These are phyloP conservation scores for Wallacemonas sp. DNA, from an alignment of 208 protist species.

Conservation along the genomic window DNA sequence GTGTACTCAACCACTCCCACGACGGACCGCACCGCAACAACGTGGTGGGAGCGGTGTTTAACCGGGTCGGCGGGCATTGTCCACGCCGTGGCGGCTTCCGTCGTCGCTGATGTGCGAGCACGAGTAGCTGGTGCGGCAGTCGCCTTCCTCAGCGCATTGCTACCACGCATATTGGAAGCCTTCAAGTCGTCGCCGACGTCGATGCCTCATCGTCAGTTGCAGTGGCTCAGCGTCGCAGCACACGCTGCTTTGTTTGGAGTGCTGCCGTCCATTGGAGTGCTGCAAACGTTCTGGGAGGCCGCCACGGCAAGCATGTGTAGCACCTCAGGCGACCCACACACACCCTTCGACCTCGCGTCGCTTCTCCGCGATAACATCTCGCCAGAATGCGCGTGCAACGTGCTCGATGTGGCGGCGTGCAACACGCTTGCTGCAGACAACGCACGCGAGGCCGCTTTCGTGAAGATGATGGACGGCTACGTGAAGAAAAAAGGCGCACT, in stretches of 20 bases:
- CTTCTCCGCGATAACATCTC: slow-evolving; percentile 6
- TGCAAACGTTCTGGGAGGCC: background rate
- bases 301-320: too few relatives aligned
- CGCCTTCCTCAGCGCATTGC: background rate
- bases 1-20: background rate
- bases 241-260: background rate
- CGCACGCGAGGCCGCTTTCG: slow-evolving; percentile 48
- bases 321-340: background rate
- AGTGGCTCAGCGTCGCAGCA: background rate
- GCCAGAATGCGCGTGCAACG: slow-evolving; percentile 55
- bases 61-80: background rate
- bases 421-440: slow-evolving; percentile 29
- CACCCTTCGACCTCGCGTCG: background rate
- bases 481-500: slow-evolving; percentile 47
- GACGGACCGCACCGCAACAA: background rate
- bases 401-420: slow-evolving; percentile 44
- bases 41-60: background rate
- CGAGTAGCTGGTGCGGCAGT: background rate
- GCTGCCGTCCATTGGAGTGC: background rate
- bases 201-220: background rate
- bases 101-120: background rate
- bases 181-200: background rate
- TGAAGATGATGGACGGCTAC: slow-evolving; percentile 81
- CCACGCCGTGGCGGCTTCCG: background rate
- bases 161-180: background rate